Base-by-base conservation (phyloP, 257 asterid genomes). In the Ilex asprella region DNA sequence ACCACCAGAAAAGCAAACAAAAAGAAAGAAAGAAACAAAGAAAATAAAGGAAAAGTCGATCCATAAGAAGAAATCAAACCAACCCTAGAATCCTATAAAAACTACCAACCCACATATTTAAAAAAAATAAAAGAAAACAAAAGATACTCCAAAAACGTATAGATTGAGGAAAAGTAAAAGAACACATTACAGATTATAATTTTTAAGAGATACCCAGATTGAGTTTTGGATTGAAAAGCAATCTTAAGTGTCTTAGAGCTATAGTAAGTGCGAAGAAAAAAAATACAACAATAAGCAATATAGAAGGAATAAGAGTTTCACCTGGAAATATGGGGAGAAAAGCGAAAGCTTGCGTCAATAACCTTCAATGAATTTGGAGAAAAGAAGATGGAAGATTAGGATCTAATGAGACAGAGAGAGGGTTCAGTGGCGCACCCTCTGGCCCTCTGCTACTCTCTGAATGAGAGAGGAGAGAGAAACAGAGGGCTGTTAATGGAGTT, bases 141-240 rank as follows among this genome's bases (percentile, higher is more conserved):
- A 32, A 76, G 50, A 66, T 68, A 31, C 44, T 51, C 67, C 12
- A 62, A 56, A 63, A 21, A 39, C 30, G 27, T 21, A 21, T 21
- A 21, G 27, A 21, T 21, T 21, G 27, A 21, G 27, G 27, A 21
- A 21, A 21, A 21, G 14, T 30, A 60, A 58, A 60, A 14, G 14
- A 52, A 67, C 58, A 56, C 59, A 67, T 59, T 44, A 46, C 47
- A 63, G 56, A 68, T 35, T 21, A 66, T 29, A 31, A 41, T 35
- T 56, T 51, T 27, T 14, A 39, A 43, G 59, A 44, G 13, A 64
- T 31, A 31, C 67, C 69, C 67, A 65, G 66, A 39, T 39, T 49
- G 31, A 67, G 16, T 15, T 39, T 30, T 31, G 11, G 52, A 46
- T 35, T 21, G 39, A 55, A 55, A 52, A 35, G 10, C 55, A 59